Percentiles rank a stretch among this genome's conserved stretches.
Evolutionary conservation across 2,329 filamentous ascomycete genomes (phyloP).

Genomic region (Herpotrichia juniperi): DNA sequence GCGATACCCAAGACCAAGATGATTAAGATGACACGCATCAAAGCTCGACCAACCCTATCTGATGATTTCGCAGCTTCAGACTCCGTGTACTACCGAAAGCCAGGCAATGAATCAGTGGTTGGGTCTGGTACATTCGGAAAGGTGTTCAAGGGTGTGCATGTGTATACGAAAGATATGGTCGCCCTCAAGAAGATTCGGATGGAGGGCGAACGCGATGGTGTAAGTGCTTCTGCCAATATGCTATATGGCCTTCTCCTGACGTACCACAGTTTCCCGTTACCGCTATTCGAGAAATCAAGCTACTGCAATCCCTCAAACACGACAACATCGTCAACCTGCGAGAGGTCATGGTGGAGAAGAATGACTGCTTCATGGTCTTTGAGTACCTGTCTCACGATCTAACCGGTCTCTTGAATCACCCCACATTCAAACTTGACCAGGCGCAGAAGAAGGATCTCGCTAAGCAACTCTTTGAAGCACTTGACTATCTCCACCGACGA

Average conservation of each 20-base stretch:
- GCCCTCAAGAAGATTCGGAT: conserved; percentile 91
- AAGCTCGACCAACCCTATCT: conserved; percentile 72
- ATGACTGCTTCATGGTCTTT: conserved; percentile 99
- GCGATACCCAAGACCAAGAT: conserved; percentile 58
- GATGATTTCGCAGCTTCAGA: conserved; percentile 78
- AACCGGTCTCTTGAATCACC: conserved; percentile 93
- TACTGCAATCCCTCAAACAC: conserved; percentile 85
- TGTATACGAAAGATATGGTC: conserved; percentile 84
- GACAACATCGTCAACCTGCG: conserved; percentile 81
- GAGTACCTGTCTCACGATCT: conserved; percentile 97
- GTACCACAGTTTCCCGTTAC: conserved; percentile 74
- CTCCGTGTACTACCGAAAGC: conserved; percentile 93
- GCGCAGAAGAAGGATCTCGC: conserved; percentile 93
- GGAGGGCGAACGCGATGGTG: conserved; percentile 87
- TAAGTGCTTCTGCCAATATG: conserved; percentile 34
- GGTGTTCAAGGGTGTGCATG: conserved; percentile 91
- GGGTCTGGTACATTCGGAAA: conserved; percentile 96
- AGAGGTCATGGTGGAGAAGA: conserved; percentile 97
- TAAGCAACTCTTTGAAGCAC: conserved; percentile 88
- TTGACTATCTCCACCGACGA: conserved; percentile 90
- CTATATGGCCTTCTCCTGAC: conserved; percentile 28
- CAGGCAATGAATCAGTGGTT: conserved; percentile 95
- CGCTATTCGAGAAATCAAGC: conserved; percentile 87
- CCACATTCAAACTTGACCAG: conserved; percentile 81
- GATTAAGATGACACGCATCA: conserved; percentile 71